phyloP scores from a whole-genome alignment of 2,329 filamentous ascomycete genomes.

The Paecilomyces formosus region DNA sequence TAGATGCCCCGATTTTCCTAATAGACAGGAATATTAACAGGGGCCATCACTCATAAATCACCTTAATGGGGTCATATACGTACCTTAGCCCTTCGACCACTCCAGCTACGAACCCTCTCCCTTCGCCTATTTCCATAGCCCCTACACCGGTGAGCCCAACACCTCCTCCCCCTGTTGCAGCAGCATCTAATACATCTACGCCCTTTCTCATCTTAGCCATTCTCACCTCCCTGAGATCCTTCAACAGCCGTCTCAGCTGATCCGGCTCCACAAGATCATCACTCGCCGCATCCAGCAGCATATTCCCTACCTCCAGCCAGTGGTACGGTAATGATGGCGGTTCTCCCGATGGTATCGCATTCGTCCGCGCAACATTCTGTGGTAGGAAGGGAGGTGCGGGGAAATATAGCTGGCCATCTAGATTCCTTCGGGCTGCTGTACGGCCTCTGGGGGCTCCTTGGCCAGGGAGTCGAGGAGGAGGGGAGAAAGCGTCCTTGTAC shows the following conservation, averaged over 20 bases:
- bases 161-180: slow-evolving; percentile 49
- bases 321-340: slow-evolving; percentile 67
- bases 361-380: slow-evolving; percentile 61
- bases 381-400: slow-evolving; percentile 68
- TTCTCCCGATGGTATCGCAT: slow-evolving; percentile 36
- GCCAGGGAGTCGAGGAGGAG: slow-evolving; percentile 61
- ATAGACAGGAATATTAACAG: neutral
- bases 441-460: slow-evolving; percentile 11
- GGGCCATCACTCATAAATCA: neutral
- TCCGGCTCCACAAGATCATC: slow-evolving; percentile 74
- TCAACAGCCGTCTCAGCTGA: slow-evolving; percentile 64
- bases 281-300: slow-evolving; percentile 73
- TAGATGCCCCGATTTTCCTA: slow-evolving; percentile 71
- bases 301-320: slow-evolving; percentile 86
- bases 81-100: slow-evolving; percentile 77
- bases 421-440: slow-evolving; percentile 24
- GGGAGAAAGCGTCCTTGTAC: slow-evolving; percentile 65
- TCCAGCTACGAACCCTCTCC: slow-evolving; percentile 71
- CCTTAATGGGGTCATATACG: slow-evolving; percentile 4
- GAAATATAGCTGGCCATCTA: slow-evolving; percentile 32
- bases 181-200: slow-evolving; percentile 58
- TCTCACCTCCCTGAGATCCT: slow-evolving; percentile 79
- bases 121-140: slow-evolving; percentile 87
- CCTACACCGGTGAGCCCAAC: slow-evolving; percentile 74
- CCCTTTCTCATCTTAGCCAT: slow-evolving; percentile 81